A percentile compares a stretch with the other conserved stretches of the same genome.
These are phyloP conservation scores for Osmanthus fragrans DNA, from an alignment of 257 asterid genomes.

Conservation along the genomic window DNA sequence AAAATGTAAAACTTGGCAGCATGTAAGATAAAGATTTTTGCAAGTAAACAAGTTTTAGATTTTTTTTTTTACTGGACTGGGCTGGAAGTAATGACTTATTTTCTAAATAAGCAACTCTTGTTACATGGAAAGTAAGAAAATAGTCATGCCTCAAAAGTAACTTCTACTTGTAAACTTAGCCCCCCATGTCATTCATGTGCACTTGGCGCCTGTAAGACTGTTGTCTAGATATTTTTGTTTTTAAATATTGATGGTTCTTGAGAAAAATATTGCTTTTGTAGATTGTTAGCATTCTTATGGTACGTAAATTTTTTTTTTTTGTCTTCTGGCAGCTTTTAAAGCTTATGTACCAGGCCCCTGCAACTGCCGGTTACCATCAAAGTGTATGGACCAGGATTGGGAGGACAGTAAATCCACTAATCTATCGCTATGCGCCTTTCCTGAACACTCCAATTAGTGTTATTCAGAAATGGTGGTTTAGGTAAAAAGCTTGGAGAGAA, in stretches of 20 bases:
- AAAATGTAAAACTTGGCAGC: not conserved
- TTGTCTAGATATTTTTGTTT: not conserved
- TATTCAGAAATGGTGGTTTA: slow-evolving; percentile 81
- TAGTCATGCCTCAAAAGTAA: not conserved
- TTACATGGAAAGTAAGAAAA: not conserved
- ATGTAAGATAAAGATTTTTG: not conserved
- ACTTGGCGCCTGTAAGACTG: not conserved
- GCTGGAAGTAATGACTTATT: not conserved
- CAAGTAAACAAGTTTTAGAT: not conserved
- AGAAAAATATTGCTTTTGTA: not conserved
- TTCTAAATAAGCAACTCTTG: not conserved
- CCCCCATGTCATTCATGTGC: not conserved
- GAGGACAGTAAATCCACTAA: slow-evolving; percentile 54
- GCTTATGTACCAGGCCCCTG: slow-evolving; percentile 95
- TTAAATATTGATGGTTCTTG: not conserved
- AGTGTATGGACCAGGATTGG: slow-evolving; percentile 88
- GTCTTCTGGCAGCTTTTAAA: slow-evolving; percentile 62
- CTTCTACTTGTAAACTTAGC: not conserved
- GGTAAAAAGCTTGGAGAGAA: slow-evolving; percentile 46
- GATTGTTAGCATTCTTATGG: not conserved
- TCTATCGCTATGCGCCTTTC: slow-evolving; percentile 74
- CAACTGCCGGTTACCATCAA: slow-evolving; percentile 83
- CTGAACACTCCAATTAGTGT: slow-evolving; percentile 68
- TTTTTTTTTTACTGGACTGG: not conserved
- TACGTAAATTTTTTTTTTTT: not conserved